A percentile compares a stretch with the other conserved stretches of the same genome.
Evolutionary conservation across 164 flowering plant species (phyloP).

Genomic region (Kingdonia uniflora): DNA sequence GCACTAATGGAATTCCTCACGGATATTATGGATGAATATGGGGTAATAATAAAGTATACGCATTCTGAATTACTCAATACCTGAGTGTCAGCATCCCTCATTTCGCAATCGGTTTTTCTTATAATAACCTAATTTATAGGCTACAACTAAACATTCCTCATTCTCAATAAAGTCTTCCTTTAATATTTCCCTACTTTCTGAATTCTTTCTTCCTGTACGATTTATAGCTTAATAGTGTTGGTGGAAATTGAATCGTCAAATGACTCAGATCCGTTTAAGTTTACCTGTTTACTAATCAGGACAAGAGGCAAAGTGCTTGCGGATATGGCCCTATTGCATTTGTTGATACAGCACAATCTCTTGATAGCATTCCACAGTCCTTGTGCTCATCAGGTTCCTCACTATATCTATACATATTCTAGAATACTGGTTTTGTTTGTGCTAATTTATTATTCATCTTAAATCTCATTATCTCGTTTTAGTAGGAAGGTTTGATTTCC

Average conservation of each 20-base stretch:
- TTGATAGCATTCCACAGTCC: constrained; percentile 56
- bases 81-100: not conserved
- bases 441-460: not conserved
- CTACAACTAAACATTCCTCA: no score
- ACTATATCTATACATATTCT: no score
- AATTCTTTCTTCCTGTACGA: no score
- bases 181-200: no score
- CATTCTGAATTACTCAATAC: no score
- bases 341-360: constrained; percentile 61
- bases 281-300: constrained; percentile 32
- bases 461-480: constrained; percentile 12
- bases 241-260: no score
- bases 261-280: not conserved
- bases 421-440: no score
- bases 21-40: constrained; percentile 79
- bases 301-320: constrained; percentile 55
- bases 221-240: no score
- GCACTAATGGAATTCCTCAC: constrained; percentile 56
- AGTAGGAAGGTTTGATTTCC: constrained; percentile 91
- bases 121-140: not conserved
- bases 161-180: no score
- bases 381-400: constrained; percentile 65
- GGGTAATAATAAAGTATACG: constrained; percentile 27
- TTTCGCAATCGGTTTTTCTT: not conserved
- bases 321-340: constrained; percentile 84